Conservation (phyloP, 164 flowering plant genomes). For the Vitis riparia region DNA sequence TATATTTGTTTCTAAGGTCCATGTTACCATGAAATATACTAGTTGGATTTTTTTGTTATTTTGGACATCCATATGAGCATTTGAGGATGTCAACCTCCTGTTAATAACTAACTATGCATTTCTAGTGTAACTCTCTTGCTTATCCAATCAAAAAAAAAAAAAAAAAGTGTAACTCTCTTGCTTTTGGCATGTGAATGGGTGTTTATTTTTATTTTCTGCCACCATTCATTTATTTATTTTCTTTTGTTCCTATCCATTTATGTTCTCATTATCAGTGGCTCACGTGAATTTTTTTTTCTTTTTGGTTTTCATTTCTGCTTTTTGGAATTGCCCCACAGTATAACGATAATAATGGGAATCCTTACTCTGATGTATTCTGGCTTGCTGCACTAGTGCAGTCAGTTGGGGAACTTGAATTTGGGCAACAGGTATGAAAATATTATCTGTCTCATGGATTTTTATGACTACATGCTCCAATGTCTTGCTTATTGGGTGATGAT, state of each 20-base stretch:
- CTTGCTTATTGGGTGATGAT: neutral
- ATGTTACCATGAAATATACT: too few relatives aligned
- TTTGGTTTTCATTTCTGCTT: neutral
- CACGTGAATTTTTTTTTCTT: neutral
- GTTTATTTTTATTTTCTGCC: neutral
- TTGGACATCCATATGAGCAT: too few relatives aligned
- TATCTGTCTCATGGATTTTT: conserved; percentile 4
- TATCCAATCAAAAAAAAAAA: too few relatives aligned
- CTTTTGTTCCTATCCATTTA: neutral
- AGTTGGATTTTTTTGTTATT: too few relatives aligned
- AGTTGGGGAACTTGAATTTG: conserved; percentile 93
- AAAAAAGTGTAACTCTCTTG: too few relatives aligned
- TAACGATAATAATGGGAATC: conserved; percentile 92
- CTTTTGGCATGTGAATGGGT: too few relatives aligned
- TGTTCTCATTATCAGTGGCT: neutral
- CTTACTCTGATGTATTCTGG: conserved; percentile 93
- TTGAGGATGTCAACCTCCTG: too few relatives aligned
- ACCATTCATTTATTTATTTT: neutral
- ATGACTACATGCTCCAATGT: neutral
- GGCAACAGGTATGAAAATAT: conserved; percentile 68
- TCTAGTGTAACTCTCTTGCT: too few relatives aligned
- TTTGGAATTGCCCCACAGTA: conserved; percentile 43
- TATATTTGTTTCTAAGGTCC: too few relatives aligned
- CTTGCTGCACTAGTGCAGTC: conserved; percentile 82
- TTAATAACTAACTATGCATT: too few relatives aligned